These are phyloP conservation scores for Plectosphaerella sp. DNA, from an alignment of 2,329 filamentous ascomycete species.

Conservation along the genomic window DNA sequence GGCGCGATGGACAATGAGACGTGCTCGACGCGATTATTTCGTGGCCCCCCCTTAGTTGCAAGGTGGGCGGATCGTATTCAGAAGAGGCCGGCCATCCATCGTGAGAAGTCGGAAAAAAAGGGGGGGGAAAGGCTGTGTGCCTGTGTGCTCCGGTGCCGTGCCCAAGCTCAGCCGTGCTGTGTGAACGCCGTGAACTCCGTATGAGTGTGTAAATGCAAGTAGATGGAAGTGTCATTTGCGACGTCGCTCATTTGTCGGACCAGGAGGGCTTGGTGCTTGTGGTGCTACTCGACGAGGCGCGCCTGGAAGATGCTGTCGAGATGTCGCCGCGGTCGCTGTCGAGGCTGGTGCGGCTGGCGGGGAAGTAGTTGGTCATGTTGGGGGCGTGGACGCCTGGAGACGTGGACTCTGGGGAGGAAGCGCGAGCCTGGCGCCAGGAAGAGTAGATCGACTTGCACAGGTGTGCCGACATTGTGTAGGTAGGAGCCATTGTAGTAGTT, in stretches of 20 bases:
- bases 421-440: constrained; percentile 50
- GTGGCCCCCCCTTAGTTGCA: no score
- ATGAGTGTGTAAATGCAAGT: not conserved
- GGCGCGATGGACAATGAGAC: no score
- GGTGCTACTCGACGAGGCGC: constrained; percentile 19
- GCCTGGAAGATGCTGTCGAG: constrained; percentile 16
- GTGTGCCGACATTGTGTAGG: constrained; percentile 58
- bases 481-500: constrained; percentile 44
- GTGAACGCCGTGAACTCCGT: not conserved
- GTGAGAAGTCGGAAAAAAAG: no score
- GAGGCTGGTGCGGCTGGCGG: constrained; percentile 26
- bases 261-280: constrained; percentile 18
- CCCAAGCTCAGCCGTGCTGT: not conserved
- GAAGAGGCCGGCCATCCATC: no score
- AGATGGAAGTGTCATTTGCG: not conserved
- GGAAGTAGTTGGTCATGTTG: constrained; percentile 19
- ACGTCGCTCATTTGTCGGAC: constrained; percentile 8
- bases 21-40: no score
- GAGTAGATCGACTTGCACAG: constrained; percentile 56
- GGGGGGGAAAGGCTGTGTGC: no score
- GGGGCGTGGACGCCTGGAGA: constrained; percentile 19
- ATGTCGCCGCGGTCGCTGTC: constrained; percentile 37
- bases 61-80: no score
- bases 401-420: constrained; percentile 28
- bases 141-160: not conserved